Evolutionary conservation across 2,329 filamentous ascomycete genomes (phyloP).

Genomic region (Ceratocystis diversiconidia): DNA sequence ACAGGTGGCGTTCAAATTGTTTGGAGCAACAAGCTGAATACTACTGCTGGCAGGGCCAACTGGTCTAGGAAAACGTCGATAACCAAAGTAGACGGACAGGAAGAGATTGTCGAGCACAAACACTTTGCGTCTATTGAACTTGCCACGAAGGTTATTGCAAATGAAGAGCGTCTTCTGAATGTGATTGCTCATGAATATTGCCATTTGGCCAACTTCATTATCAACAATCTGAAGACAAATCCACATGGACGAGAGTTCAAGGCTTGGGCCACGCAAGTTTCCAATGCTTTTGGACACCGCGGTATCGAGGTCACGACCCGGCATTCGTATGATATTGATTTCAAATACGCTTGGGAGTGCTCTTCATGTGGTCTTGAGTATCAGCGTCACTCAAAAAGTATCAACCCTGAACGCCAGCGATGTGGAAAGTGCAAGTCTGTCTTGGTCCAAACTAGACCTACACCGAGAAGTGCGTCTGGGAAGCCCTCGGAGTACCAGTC

Average conservation of each 20-base stretch:
- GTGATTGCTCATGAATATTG: conserved; percentile 96
- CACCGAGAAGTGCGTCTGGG: conserved; percentile 36
- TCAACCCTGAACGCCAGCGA: conserved; percentile 54
- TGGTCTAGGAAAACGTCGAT: conserved; percentile 50
- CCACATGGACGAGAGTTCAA: conserved; percentile 82
- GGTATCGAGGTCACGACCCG: conserved; percentile 75
- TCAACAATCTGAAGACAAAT: conserved; percentile 57
- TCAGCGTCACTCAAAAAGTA: conserved; percentile 73
- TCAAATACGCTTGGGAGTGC: conserved; percentile 83
- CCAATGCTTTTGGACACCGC: conserved; percentile 40
- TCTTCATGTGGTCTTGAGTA: conserved; percentile 53
- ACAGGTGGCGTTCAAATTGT: conserved; percentile 58
- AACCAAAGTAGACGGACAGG: conserved; percentile 18
- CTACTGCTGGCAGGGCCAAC: conserved; percentile 61
- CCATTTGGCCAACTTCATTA: conserved; percentile 83
- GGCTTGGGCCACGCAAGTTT: conserved; percentile 48
- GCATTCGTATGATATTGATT: conserved; percentile 79
- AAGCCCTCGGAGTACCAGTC: conserved; percentile 33
- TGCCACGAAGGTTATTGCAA: conserved; percentile 73
- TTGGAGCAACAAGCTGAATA: conserved; percentile 68
- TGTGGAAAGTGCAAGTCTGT: conserved; percentile 63
- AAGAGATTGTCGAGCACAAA: conserved; percentile 23
- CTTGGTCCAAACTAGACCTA: conserved; percentile 66
- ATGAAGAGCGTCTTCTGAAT: conserved; percentile 64
- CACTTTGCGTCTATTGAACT: conserved; percentile 74